phyloP scores from a whole-genome alignment of 257 asterid genomes.

The Mentha longifolia region DNA sequence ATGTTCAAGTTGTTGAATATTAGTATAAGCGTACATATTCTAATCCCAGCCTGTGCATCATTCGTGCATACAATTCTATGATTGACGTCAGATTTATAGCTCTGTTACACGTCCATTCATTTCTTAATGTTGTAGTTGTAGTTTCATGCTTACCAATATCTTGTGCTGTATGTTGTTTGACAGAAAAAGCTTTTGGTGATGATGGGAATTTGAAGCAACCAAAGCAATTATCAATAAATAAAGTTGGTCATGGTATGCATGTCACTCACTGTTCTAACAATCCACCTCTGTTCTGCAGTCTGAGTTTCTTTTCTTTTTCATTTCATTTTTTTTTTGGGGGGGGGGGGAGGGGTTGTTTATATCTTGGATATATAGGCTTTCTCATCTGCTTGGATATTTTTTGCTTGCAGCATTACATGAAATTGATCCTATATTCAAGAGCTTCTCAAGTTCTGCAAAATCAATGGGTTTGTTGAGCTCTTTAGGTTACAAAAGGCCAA shows the following conservation, averaged over 20 bases:
- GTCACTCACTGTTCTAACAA: neutral
- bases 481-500: conserved; percentile 68
- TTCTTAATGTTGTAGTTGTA: neutral
- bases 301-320: neutral
- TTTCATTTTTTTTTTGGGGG: neutral
- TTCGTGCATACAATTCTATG: neutral
- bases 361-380: neutral
- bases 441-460: conserved; percentile 70
- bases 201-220: conserved; percentile 72
- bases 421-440: conserved; percentile 65
- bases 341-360: neutral
- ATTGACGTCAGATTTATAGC: neutral
- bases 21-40: neutral
- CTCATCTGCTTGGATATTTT: neutral
- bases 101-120: neutral
- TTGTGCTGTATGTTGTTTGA: conserved; percentile 24
- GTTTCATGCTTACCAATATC: conserved; percentile 15
- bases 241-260: conserved; percentile 85
- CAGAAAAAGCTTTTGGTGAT: conserved; percentile 82
- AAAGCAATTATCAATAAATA: conserved; percentile 72
- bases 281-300: neutral
- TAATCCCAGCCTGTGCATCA: neutral
- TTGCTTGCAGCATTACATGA: conserved; percentile 67
- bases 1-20: conserved; percentile 6
- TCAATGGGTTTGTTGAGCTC: conserved; percentile 54